These are phyloP conservation scores for Coniochaeta pulveracea DNA, from an alignment of 2,329 filamentous ascomycete genomes.

Conservation along the genomic window DNA sequence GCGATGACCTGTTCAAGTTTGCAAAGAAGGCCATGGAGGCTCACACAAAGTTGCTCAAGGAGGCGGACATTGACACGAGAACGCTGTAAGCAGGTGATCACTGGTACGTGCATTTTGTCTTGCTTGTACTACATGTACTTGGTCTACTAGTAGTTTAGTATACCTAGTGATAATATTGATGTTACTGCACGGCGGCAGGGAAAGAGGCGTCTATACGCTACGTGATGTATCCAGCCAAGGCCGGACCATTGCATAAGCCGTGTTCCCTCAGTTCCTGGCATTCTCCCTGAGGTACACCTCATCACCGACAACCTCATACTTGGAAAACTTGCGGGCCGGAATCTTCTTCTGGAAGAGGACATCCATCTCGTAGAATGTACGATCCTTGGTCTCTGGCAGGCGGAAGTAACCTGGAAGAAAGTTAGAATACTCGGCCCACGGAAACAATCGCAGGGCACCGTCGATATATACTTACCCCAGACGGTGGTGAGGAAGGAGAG, in stretches of 20 bases:
- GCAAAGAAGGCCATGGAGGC: slow-evolving; percentile 13
- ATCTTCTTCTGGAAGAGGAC: slow-evolving; percentile 22
- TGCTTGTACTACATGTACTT: too few species aligned
- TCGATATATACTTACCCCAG: too few species aligned
- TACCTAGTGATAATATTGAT: too few species aligned
- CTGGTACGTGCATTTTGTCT: too few species aligned
- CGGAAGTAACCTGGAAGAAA: slow-evolving; percentile 30
- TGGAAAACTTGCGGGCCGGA: slow-evolving; percentile 21
- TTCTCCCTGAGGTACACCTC: slow-evolving; percentile 1
- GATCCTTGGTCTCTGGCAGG: slow-evolving; percentile 31
- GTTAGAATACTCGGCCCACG: too few species aligned
- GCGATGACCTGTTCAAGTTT: slow-evolving; percentile 15
- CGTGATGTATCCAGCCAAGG: too few species aligned
- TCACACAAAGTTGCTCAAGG: slow-evolving; percentile 1
- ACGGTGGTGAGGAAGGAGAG: slow-evolving; percentile 23
- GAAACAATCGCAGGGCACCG: slow-evolving; percentile 9
- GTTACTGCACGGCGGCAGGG: too few species aligned
- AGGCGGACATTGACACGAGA: slow-evolving; percentile 1
- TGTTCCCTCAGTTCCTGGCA: too few species aligned
- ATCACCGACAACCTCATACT: slow-evolving; percentile 9
- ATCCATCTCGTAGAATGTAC: slow-evolving; percentile 33
- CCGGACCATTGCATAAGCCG: too few species aligned
- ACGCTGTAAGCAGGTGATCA: background rate
- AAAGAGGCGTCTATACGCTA: too few species aligned
- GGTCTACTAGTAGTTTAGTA: too few species aligned